phyloP scores from a whole-genome alignment of 2,329 filamentous ascomycete species.

The Claviceps africana region DNA sequence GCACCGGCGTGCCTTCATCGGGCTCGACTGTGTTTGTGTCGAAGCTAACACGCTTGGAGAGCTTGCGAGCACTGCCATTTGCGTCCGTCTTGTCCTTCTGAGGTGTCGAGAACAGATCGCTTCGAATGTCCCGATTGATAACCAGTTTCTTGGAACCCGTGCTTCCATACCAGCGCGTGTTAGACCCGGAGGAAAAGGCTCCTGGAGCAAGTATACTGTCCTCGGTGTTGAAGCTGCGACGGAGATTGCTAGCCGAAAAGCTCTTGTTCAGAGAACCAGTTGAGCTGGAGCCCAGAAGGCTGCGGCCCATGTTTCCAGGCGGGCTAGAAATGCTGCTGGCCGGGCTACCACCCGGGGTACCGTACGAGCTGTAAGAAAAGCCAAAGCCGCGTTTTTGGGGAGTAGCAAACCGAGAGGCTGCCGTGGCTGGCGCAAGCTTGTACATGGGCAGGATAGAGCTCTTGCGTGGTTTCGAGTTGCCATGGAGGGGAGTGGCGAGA shows the following conservation, averaged over 20 bases:
- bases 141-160: constrained; percentile 74
- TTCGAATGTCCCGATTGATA: constrained; percentile 77
- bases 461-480: constrained; percentile 60
- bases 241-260: constrained; percentile 73
- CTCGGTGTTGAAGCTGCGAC: constrained; percentile 66
- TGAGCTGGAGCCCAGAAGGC: constrained; percentile 50
- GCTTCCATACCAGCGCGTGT: constrained; percentile 50
- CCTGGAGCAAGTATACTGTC: constrained; percentile 78
- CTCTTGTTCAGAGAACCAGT: constrained; percentile 70
- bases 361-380: constrained; percentile 86
- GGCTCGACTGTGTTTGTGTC: constrained; percentile 45
- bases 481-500: constrained; percentile 75
- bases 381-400: constrained; percentile 81
- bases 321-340: constrained; percentile 52
- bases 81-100: constrained; percentile 33
- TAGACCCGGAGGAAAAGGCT: constrained; percentile 60
- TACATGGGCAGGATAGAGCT: constrained; percentile 72
- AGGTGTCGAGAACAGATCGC: constrained; percentile 51
- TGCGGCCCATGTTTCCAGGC: constrained; percentile 52
- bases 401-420: constrained; percentile 65
- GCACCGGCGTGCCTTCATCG: constrained; percentile 21
- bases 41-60: constrained; percentile 85
- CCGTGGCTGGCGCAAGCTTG: constrained; percentile 63
- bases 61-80: constrained; percentile 33
- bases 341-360: constrained; percentile 58